Evolutionary conservation across 768 basidiomycete species (phyloP), one percentile per base, ranked within the genome.

Genomic region (Pisolithus microcarpus): DNA sequence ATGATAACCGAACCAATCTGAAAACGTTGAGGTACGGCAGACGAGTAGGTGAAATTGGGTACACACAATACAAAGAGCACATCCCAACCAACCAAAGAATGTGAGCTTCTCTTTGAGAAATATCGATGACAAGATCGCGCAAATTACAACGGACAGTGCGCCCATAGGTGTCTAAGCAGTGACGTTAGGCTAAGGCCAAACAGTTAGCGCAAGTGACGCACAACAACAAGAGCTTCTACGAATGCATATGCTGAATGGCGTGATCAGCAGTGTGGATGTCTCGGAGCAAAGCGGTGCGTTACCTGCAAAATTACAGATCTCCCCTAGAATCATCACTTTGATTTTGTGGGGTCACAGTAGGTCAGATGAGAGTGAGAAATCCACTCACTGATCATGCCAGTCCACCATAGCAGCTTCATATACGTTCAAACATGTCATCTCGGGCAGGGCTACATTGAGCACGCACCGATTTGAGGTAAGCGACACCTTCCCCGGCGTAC

Each of bases 41-140:
- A 44, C 7, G 44, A 7, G 42, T 21, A 7, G 16, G 47, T 10
- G 16, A 40, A 42, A 53, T 42, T 5, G 34, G 13, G 15, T 36
- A 70, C 90, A 61, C 60, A 92, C 85, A 61, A 98, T 91, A 69
- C 91, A 95, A 16, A 98, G 78, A 15, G 72, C 79, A 67, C 93
- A 96, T 18, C 93, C 95, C 55, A 98, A 75, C 93, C 94, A 97
- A 45, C 96, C 95, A 64, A 99, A 98, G 69, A 97, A 91, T 34
- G 85, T 88, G 40, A 99, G 79, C 49, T 76, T 90, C 67, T 97
- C 95, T 44, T 94, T 83, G 60, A 99, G 85, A 72, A 98, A 90
- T 56, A 95, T 75, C 28, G 91, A 93, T 7, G 94, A 94, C 16
- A 97, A 72, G 31, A 95, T 87, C 46, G 94, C 93, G 66, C 85